Conservation (phyloP, 805 yeast genomes). For the Lipomyces lipofer region DNA sequence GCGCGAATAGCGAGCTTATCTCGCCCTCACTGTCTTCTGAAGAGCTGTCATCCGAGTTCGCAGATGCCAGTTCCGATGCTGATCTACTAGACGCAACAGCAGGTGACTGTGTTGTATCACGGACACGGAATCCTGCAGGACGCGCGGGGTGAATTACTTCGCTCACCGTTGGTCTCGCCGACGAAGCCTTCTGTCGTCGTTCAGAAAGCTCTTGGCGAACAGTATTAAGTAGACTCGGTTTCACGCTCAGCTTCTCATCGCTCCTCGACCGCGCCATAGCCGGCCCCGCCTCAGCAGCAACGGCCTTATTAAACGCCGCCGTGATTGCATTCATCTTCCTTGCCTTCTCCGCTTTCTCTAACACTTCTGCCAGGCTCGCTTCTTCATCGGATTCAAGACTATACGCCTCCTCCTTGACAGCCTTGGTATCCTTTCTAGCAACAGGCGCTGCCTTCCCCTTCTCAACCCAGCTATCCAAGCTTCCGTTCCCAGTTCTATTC, state of each 20-base stretch:
- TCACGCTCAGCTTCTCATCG: slow-evolving; percentile 7
- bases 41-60: slow-evolving; percentile 39
- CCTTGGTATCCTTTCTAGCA: neutral
- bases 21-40: slow-evolving; percentile 46
- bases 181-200: slow-evolving; percentile 25
- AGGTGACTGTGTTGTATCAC: slow-evolving; percentile 32
- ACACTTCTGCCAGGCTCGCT: slow-evolving; percentile 13
- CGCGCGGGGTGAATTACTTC: slow-evolving; percentile 49
- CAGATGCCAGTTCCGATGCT: slow-evolving; percentile 22
- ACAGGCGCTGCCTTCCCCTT: neutral
- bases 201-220: slow-evolving; percentile 30
- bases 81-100: slow-evolving; percentile 34
- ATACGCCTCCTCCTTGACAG: neutral
- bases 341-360: slow-evolving; percentile 5
- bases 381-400: slow-evolving; percentile 26
- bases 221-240: slow-evolving; percentile 16
- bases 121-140: slow-evolving; percentile 51
- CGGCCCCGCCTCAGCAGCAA: too few species aligned
- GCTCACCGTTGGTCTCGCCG: slow-evolving; percentile 5
- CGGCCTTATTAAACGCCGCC: slow-evolving; percentile 11
- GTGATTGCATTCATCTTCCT: slow-evolving; percentile 4
- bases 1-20: slow-evolving; percentile 36
- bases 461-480: slow-evolving; percentile 21
- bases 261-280: too few species aligned
- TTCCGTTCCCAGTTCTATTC: slow-evolving; percentile 1